Percentiles rank a stretch among this genome's conserved stretches.
Evolutionary conservation across 2,329 filamentous ascomycete genomes (phyloP).

Genomic region (Cladosporium sp.): DNA sequence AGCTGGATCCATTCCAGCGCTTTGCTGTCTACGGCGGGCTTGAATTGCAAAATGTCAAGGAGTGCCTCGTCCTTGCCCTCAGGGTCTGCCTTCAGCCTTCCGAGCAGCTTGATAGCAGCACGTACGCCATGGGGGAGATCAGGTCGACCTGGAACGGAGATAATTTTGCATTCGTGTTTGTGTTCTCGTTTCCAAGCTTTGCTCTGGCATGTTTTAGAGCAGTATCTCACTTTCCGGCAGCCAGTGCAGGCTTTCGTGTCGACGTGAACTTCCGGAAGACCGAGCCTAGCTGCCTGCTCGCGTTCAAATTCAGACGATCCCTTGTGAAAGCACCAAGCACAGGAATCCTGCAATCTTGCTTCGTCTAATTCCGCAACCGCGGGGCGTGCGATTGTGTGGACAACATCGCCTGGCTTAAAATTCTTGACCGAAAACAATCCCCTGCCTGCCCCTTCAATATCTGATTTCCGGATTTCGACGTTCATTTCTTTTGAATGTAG

Average conservation of each 20-base stretch:
- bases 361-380: conserved; percentile 51
- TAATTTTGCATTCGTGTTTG: conserved; percentile 53
- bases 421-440: conserved; percentile 49
- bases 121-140: conserved; percentile 51
- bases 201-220: conserved; percentile 54
- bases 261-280: conserved; percentile 19
- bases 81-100: conserved; percentile 20
- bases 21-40: conserved; percentile 24
- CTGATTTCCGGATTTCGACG: conserved; percentile 20
- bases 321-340: conserved; percentile 49
- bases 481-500: conserved; percentile 35
- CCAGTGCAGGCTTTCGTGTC: conserved; percentile 50
- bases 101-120: conserved; percentile 49
- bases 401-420: conserved; percentile 43
- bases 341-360: conserved; percentile 47
- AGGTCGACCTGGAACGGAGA: conserved; percentile 35
- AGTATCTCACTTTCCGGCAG: conserved; percentile 55
- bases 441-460: conserved; percentile 36
- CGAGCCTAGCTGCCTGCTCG: conserved; percentile 32
- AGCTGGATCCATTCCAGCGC: conserved; percentile 45
- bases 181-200: conserved; percentile 54
- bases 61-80: conserved; percentile 20
- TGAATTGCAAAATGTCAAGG: conserved; percentile 22
- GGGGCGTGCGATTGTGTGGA: conserved; percentile 46
- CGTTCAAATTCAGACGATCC: conserved; percentile 21